Percentiles rank a stretch among this genome's conserved stretches.
phyloP scores from a whole-genome alignment of 208 protist species.

The Leishmania lainsoni region DNA sequence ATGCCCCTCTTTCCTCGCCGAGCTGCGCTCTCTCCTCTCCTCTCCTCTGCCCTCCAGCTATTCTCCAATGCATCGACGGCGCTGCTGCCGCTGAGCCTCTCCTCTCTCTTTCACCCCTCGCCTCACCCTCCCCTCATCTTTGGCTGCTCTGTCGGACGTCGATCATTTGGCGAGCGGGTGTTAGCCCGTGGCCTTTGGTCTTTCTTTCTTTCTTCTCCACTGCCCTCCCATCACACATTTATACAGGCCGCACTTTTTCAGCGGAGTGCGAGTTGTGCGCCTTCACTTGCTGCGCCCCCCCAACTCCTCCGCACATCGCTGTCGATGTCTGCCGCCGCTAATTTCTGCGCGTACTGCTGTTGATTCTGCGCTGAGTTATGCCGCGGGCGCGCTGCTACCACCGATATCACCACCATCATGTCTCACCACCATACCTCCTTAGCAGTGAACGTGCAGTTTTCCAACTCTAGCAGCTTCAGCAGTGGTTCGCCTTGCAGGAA shows the following conservation, averaged over 20 bases:
- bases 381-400: background rate
- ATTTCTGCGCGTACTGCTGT: background rate
- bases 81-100: background rate
- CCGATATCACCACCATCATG: background rate
- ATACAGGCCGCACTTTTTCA: background rate
- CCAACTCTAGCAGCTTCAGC: conserved; percentile 25
- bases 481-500: background rate
- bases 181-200: background rate
- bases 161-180: background rate
- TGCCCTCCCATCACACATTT: background rate
- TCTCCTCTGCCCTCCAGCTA: background rate
- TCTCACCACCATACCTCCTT: background rate
- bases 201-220: background rate
- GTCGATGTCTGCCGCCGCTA: background rate
- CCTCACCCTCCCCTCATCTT: background rate
- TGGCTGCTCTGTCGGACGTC: background rate
- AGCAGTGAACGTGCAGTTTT: conserved; percentile 8
- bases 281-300: background rate
- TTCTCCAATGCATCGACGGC: background rate
- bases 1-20: background rate
- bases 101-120: background rate
- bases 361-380: background rate
- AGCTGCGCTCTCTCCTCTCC: background rate
- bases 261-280: no score
- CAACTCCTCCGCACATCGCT: background rate